Evolutionary conservation across 1,139 yeast species (phyloP).

Genomic region (Suhomyces taliae): DNA sequence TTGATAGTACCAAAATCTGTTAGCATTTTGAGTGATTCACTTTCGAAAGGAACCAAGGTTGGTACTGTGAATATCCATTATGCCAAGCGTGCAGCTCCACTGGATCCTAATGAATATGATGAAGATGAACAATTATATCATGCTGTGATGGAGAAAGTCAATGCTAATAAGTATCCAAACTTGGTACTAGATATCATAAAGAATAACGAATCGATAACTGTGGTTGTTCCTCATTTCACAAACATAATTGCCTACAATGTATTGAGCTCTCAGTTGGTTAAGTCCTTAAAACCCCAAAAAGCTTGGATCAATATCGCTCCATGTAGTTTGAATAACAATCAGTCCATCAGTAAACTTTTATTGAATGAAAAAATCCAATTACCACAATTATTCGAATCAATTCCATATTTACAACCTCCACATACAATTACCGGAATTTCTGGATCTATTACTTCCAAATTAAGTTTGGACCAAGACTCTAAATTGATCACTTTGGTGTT

Average conservation of each 20-base stretch:
- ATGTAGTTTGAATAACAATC: conserved; percentile 32
- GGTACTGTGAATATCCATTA: conserved; percentile 29
- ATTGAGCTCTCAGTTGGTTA: conserved; percentile 25
- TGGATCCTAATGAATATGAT: conserved; percentile 40
- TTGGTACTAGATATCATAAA: conserved; percentile 26
- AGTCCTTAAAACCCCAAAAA: conserved; percentile 11
- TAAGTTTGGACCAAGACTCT: conserved; percentile 13
- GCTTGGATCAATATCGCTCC: conserved; percentile 39
- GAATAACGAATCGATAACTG: conserved; percentile 12
- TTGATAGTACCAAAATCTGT: conserved; percentile 32
- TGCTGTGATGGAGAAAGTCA: conserved; percentile 26
- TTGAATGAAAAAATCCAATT: conserved; percentile 21
- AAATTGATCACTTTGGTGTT: conserved; percentile 31
- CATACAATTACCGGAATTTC: conserved; percentile 54
- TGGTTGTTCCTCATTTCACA: conserved; percentile 36
- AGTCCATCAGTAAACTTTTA: conserved; percentile 28
- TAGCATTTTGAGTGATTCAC: conserved; percentile 23
- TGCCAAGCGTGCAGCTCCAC: conserved; percentile 5
- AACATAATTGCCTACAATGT: conserved; percentile 33
- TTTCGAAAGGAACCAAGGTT: conserved; percentile 16
- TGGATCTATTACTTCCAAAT: conserved; percentile 42
- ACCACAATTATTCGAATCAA: conserved; percentile 11
- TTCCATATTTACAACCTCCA: conserved; percentile 51
- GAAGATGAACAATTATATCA: conserved; percentile 58
- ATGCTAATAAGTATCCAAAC: conserved; percentile 24